These are phyloP conservation scores for Penicillium sclerotiorum DNA, from an alignment of 2,329 filamentous ascomycete species.

Conservation along the genomic window DNA sequence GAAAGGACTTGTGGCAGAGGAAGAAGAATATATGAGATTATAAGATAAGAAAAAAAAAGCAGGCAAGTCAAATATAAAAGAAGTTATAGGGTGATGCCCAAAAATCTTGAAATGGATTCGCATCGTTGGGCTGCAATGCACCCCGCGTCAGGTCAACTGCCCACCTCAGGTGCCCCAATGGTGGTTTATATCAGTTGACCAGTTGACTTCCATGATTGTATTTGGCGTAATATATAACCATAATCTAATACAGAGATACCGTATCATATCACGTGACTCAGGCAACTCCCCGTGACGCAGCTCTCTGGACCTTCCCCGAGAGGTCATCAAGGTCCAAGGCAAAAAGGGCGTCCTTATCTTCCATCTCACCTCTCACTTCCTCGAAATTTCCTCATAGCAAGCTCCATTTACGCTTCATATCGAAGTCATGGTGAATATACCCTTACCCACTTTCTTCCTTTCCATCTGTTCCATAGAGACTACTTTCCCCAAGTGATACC, in stretches of 20 bases:
- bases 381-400: background rate
- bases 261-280: constrained; percentile 25
- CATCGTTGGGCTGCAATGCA: too few species aligned
- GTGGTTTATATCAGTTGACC: too few species aligned
- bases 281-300: constrained; percentile 39
- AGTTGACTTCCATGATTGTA: too few species aligned
- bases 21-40: too few species aligned
- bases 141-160: too few species aligned
- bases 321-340: constrained; percentile 13
- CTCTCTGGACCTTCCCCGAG: constrained; percentile 20
- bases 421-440: constrained; percentile 20
- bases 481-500: background rate
- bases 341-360: constrained; percentile 10
- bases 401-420: background rate
- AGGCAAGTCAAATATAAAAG: too few species aligned
- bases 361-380: constrained; percentile 8
- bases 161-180: background rate
- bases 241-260: too few species aligned
- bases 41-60: too few species aligned
- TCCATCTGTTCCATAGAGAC: background rate
- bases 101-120: too few species aligned
- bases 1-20: too few species aligned
- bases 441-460: background rate
- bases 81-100: constrained; percentile 8
- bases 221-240: too few species aligned